A percentile compares a stretch with the other conserved stretches of the same genome.
Evolutionary conservation across 148 eudicot species (phyloP).

Genomic region (Rhododendron kiyosumense): DNA sequence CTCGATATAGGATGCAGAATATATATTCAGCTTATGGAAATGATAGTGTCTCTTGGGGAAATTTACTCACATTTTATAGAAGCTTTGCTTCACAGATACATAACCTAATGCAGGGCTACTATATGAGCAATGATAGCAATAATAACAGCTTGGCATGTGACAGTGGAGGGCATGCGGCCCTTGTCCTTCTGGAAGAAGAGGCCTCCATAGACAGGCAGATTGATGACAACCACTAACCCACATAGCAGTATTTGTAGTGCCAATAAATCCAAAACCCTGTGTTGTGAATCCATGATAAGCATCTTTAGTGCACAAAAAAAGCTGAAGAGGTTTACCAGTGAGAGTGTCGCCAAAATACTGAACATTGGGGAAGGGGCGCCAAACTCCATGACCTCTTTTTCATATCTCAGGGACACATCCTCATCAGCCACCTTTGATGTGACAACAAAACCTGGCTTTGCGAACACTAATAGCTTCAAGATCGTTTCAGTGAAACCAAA

Average conservation of each 20-base stretch:
- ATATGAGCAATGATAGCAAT: constrained; percentile 10
- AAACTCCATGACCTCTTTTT: constrained; percentile 51
- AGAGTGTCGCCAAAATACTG: constrained; percentile 32
- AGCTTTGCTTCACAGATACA: not conserved
- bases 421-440: constrained; percentile 3
- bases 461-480: constrained; percentile 29
- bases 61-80: not conserved
- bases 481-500: constrained; percentile 6
- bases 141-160: constrained; percentile 5
- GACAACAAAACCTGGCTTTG: constrained; percentile 18
- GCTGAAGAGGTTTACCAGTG: constrained; percentile 27
- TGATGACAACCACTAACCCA: constrained; percentile 19
- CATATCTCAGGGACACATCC: constrained; percentile 26
- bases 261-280: constrained; percentile 2
- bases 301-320: constrained; percentile 10
- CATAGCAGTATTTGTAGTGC: constrained; percentile 36
- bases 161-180: constrained; percentile 35
- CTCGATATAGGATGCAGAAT: not conserved
- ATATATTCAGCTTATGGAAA: not conserved
- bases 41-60: not conserved
- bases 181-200: constrained; percentile 43
- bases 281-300: not conserved
- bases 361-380: constrained; percentile 49
- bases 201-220: constrained; percentile 40
- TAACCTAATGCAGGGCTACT: constrained; percentile 4